Base-by-base conservation (phyloP, 495 filamentous ascomycete species). In the Podospora appendiculata region DNA sequence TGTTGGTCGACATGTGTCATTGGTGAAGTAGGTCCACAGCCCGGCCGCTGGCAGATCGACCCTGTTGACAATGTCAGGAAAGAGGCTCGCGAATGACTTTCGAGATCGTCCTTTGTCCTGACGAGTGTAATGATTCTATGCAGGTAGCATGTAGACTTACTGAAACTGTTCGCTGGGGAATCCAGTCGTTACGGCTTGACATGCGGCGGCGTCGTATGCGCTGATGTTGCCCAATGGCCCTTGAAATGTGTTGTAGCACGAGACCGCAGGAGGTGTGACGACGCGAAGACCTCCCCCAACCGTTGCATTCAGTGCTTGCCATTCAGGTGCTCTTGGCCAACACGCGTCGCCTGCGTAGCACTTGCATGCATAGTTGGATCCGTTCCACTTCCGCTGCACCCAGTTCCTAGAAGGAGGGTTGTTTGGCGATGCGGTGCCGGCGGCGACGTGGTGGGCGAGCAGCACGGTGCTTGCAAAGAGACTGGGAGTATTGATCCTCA, bases 1-100 rank as follows among this genome's bases (percentile, higher is more conserved):
- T 41, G 79, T 66, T 0, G 68, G 66, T 2, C 66, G 60, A 54
- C 72, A 75, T 4, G 70, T 74, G 53, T 73, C 71, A 54, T 74
- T 74, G 48, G 72, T 72, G 58, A 70, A 74, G 54, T 70, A 73
- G 12, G 72, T 71, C 71, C 71, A 74, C 16, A 75, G 51, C 10
- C 59, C 67, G 16, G 72, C 71, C 11, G 69, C 62, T 0, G 72
- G 70, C 40, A 64, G 57, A 9, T 70, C 63, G 41, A 68, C 59
- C 17, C 71, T 74, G 33, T n/a, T 11, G 25, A 52, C 2, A 14
- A 19, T 6, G 11, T 44, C 8, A 44, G 12, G 13, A 25, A 16
- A 8, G 7, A 16, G 11, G 25, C 25, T 25, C 25, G 25, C 5
- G 25, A 25, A 2, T 25, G 25, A 5, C 25, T 25, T 25, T 25